Conservation (phyloP, 2,329 filamentous ascomycete genomes). For the Arachnopeziza araneosa region DNA sequence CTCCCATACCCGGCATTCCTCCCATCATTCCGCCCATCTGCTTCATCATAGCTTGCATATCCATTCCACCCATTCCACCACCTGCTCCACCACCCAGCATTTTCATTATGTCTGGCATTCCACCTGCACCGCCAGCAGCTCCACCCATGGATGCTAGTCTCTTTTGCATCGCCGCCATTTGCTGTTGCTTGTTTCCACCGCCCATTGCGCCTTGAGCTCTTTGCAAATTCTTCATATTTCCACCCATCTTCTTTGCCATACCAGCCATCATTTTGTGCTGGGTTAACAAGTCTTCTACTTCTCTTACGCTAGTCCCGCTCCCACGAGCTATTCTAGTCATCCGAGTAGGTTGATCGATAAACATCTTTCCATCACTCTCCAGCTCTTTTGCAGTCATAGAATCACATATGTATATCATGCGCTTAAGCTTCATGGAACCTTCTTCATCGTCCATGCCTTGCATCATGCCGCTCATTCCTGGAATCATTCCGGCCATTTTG, state of each 20-base stretch:
- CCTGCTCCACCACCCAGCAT: conserved; percentile 73
- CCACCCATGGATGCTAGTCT: conserved; percentile 89
- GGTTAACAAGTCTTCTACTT: conserved; percentile 94
- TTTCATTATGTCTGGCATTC: conserved; percentile 87
- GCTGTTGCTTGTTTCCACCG: conserved; percentile 84
- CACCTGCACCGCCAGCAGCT: conserved; percentile 48
- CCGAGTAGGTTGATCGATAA: conserved; percentile 84
- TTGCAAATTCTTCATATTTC: conserved; percentile 97
- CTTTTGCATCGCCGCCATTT: conserved; percentile 97
- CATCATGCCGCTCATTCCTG: conserved; percentile 89
- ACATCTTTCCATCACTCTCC: conserved; percentile 90
- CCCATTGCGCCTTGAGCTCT: conserved; percentile 86
- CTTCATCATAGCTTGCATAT: conserved; percentile 77
- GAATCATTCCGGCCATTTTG: conserved; percentile 99
- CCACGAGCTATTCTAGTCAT: conserved; percentile 90
- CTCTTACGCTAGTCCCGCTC: conserved; percentile 82
- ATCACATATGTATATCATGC: conserved; percentile 99
- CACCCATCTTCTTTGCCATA: conserved; percentile 99
- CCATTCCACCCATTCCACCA: conserved; percentile 51
- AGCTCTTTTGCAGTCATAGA: conserved; percentile 96
- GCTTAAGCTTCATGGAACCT: conserved; percentile 84
- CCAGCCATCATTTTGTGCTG: conserved; percentile 98
- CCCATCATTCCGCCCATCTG: conserved; percentile 50
- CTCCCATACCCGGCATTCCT: conserved; percentile 32
- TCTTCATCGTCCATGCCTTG: conserved; percentile 96